Evolutionary conservation across 1,284 basidiomycete genomes (phyloP), one percentile per base, ranked within the genome.

Genomic region (Schizophyllum commune): DNA sequence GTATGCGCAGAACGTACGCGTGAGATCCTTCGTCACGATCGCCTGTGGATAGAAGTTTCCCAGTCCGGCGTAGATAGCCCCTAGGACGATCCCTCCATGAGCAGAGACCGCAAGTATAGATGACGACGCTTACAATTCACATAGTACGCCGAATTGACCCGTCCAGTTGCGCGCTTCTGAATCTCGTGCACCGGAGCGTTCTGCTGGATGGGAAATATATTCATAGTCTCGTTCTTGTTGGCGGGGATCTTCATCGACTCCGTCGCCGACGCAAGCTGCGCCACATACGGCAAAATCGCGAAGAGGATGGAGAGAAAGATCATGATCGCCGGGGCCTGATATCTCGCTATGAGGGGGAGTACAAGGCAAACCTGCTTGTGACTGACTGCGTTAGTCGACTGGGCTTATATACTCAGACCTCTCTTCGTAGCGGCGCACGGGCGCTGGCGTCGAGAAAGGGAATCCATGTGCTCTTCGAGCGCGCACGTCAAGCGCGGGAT

Each of bases 91-190:
- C n/a, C n/a, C n/a, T 47, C 17, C 17, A 9, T 47, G 13, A 47
- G 39, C 8, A 8, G 9, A 47, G 17, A 4, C 13, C 13, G 17
- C 3, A 8, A 47, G 13, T 2, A 17, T 47, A 8, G 8, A 47
- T 2, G 17, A 47, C 17, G 2, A 47, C 17, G 17, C 39, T 47
- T 17, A 82, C 39, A 85, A 73, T 88, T 85, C 1, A 85, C 83
- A 71, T 88, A 89, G 72, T 89, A 89, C 0, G 80, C 86, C 21
- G 81, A 79, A 62, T 73, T 75, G n/a, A 74, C 77, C 66, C 88
- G 86, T 19, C 74, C 75, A 32, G 68, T 69, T 2, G 81, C 78
- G 56, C 80, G 77, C 65, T 78, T 80, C 59, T 79, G 76, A 52
- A 85, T 73, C 19, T 72, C 69, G 56, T 77, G 70, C 17, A 76